phyloP scores from a whole-genome alignment of 176 grass and related monocot genomes.

The Bothriochloa decipiens region DNA sequence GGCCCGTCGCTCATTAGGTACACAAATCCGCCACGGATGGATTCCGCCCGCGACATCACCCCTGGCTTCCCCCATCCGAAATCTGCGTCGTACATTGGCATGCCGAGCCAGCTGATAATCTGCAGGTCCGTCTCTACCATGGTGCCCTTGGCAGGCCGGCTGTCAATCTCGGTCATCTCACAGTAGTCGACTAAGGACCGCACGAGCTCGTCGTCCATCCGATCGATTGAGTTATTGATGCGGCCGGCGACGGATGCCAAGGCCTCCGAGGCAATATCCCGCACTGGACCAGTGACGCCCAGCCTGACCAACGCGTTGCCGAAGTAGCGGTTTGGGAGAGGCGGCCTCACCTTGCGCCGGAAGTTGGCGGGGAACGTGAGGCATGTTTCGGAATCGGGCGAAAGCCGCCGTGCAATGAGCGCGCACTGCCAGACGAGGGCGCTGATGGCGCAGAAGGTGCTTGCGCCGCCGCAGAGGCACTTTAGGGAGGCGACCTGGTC shows the following conservation, averaged over 20 bases:
- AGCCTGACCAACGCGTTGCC: constrained; percentile 36
- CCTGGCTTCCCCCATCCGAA: constrained; percentile 54
- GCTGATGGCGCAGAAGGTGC: constrained; percentile 33
- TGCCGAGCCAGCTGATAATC: constrained; percentile 49
- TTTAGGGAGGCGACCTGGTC: constrained; percentile 37
- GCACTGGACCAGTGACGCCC: not conserved
- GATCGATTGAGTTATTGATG: not conserved
- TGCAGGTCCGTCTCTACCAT: constrained; percentile 26
- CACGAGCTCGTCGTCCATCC: not conserved
- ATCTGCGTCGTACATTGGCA: constrained; percentile 49
- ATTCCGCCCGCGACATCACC: constrained; percentile 34
- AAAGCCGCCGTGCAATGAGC: constrained; percentile 19
- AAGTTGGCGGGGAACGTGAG: constrained; percentile 25
- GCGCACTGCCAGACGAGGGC: constrained; percentile 51
- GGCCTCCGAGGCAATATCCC: constrained; percentile 20
- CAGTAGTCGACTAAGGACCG: constrained; percentile 30
- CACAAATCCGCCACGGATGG: constrained; percentile 22
- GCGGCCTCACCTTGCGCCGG: constrained; percentile 23
- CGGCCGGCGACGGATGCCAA: constrained; percentile 15
- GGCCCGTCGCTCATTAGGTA: constrained; percentile 8
- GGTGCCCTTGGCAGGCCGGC: not conserved
- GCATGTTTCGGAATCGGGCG: not conserved
- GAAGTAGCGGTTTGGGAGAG: constrained; percentile 11
- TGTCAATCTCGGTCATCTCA: not conserved
- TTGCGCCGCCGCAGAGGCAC: not conserved